Conservation (phyloP, 2,329 filamentous ascomycete genomes). For the Epichloe sylvatica region DNA sequence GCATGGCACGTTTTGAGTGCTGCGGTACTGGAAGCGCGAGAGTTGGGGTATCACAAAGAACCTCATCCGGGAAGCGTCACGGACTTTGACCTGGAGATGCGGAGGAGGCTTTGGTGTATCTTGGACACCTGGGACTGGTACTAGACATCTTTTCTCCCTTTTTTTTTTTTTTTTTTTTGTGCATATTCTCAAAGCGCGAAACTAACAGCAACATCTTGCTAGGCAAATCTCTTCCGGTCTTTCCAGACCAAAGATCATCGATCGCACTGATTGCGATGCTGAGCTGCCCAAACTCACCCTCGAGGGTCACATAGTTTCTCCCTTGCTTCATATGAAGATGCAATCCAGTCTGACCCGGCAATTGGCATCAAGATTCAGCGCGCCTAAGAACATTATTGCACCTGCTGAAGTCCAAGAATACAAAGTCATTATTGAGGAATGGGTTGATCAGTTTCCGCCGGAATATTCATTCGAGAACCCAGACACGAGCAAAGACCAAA, state of each 20-base stretch:
- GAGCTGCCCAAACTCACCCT: conserved; percentile 16
- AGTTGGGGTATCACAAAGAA: conserved; percentile 16
- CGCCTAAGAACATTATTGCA: conserved; percentile 14
- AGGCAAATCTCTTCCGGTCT: conserved; percentile 23
- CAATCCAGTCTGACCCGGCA: conserved; percentile 14
- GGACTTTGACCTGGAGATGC: conserved; percentile 19
- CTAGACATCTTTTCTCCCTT: neutral
- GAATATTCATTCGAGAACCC: conserved; percentile 25
- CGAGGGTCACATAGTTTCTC: conserved; percentile 15
- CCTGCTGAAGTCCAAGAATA: conserved; percentile 16
- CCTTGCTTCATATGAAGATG: conserved; percentile 18
- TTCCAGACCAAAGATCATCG: conserved; percentile 16
- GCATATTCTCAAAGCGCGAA: neutral
- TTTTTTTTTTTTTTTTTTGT: too few species aligned
- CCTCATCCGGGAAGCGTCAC: conserved; percentile 9
- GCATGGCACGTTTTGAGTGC: conserved; percentile 19
- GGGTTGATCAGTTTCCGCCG: conserved; percentile 27
- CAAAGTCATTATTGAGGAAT: conserved; percentile 22
- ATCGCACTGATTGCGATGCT: conserved; percentile 15
- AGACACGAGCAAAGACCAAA: conserved; percentile 25
- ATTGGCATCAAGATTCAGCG: conserved; percentile 13
- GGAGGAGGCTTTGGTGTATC: conserved; percentile 19
- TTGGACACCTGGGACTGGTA: conserved; percentile 22
- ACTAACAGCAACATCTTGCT: neutral
- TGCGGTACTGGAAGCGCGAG: conserved; percentile 18